Evolutionary conservation across 176 grass and related monocot genomes (phyloP), one percentile per base, ranked within the genome.

Genomic region (Bothriochloa decipiens): DNA sequence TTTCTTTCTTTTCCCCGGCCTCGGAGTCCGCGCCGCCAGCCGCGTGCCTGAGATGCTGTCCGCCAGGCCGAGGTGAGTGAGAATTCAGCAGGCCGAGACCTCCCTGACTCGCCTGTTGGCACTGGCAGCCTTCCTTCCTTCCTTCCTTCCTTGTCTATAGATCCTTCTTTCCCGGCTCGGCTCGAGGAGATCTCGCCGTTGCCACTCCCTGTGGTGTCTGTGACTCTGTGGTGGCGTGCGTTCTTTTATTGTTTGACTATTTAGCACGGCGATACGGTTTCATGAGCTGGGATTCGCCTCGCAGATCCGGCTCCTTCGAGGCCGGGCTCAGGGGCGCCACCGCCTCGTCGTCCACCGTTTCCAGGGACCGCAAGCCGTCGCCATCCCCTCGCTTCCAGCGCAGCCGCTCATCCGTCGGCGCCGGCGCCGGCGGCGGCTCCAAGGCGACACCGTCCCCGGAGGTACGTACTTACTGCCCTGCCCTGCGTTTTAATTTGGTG

Each of bases 241-340:
- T 72, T 69, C 81, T 83, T 78, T 45, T 85, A 80, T 88, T 71
- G 75, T 83, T 86, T 89, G 82, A 89, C 64, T 79, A 81, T 86
- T 92, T 92, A 82, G 32, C 8, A 32, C 27, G 11, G 7, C 64
- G 70, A 84, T 75, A 79, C 52, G 50, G 13, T 74, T 65, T 65
- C 11, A 84, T 87, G 76, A 87, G 76, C 76, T 87, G 81, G 76
- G 85, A 87, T 87, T 79, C 76, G 42, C 76, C 76, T 23, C 83
- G 85, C 89, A 87, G 85, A 89, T 90, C 78, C 82, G 87, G 90
- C 9, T 89, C 86, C 62, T 89, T 68, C 74, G 82, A 90, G 81
- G 89, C 88, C 60, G 88, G 80, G 2, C 86, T 88, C 49, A 82
- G 84, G 81, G 45, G 28, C 3, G 16, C 65, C 75, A 20, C 75